These are phyloP conservation scores for Plasmodium relictum DNA, from an alignment of 169 alveolate genomes.

Conservation along the genomic window DNA sequence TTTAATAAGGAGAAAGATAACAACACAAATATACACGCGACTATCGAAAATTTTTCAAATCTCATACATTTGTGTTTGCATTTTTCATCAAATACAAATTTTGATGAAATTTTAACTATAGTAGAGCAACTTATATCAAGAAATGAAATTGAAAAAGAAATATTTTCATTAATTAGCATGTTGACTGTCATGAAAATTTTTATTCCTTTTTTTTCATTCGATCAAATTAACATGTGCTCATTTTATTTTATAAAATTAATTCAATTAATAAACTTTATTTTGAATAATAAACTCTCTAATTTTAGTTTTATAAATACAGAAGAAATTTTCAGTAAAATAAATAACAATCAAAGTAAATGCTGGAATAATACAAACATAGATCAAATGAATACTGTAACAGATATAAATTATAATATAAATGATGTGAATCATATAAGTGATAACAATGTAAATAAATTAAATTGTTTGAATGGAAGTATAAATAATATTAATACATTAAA, in stretches of 20 bases:
- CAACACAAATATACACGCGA: neutral
- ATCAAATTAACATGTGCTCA: constrained; percentile 41
- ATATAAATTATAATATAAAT: neutral
- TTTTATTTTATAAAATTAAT: constrained; percentile 30
- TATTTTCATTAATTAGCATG: constrained; percentile 51
- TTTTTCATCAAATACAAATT: constrained; percentile 41
- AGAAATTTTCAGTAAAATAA: neutral
- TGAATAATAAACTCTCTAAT: neutral
- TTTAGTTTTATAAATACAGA: neutral
- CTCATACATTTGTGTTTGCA: constrained; percentile 42
- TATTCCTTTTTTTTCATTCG: constrained; percentile 51
- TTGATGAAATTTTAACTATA: constrained; percentile 34
- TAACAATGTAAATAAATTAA: neutral
- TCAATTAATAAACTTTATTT: neutral
- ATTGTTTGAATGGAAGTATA: too few relatives aligned
- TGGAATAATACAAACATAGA: too few relatives aligned
- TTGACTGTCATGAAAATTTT: constrained; percentile 49
- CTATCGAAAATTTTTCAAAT: constrained; percentile 28
- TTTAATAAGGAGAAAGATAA: neutral
- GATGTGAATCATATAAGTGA: too few relatives aligned
- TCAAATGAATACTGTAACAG: too few relatives aligned
- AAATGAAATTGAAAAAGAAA: constrained; percentile 59
- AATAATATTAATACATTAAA: neutral
- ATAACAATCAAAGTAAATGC: neutral
- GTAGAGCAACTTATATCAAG: constrained; percentile 35